Evolutionary conservation across 192 early-diverging fungal genomes (phyloP).

Genomic region (Kappamyces sp.): DNA sequence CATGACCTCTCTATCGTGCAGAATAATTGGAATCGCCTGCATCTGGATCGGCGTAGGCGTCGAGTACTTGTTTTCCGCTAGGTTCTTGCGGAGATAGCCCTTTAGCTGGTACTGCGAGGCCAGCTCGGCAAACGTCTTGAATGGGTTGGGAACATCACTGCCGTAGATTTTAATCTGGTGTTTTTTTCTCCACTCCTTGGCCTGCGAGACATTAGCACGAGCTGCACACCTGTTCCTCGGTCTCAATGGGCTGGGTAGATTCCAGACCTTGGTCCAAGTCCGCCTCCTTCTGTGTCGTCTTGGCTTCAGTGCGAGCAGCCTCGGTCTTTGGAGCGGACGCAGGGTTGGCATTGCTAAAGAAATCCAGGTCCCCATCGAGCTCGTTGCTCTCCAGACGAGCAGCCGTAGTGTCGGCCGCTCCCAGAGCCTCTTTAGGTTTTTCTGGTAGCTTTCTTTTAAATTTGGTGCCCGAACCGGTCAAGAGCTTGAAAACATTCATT

Average conservation of each 20-base stretch:
- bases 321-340: conserved; percentile 2
- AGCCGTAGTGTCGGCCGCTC: neutral
- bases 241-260: conserved; percentile 6
- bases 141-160: conserved; percentile 78
- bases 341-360: neutral
- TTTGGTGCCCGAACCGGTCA: too few relatives aligned
- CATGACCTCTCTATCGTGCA: conserved; percentile 92
- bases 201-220: conserved; percentile 19
- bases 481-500: too few relatives aligned
- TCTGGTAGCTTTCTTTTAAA: too few relatives aligned
- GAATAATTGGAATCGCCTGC: conserved; percentile 82
- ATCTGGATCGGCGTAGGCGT: conserved; percentile 90
- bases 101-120: conserved; percentile 55
- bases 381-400: neutral
- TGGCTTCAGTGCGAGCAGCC: conserved; percentile 7
- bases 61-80: conserved; percentile 61
- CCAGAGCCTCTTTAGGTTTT: neutral
- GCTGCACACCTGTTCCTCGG: conserved; percentile 3
- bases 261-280: conserved; percentile 10
- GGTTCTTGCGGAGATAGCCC: conserved; percentile 66
- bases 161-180: conserved; percentile 80
- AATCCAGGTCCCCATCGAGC: neutral
- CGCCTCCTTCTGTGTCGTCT: conserved; percentile 10
- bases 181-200: conserved; percentile 62
- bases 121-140: conserved; percentile 75